Percentiles rank a stretch among this genome's conserved stretches.
These are phyloP conservation scores for Fraxinus albicans DNA, from an alignment of 305 asterid species.

Conservation along the genomic window DNA sequence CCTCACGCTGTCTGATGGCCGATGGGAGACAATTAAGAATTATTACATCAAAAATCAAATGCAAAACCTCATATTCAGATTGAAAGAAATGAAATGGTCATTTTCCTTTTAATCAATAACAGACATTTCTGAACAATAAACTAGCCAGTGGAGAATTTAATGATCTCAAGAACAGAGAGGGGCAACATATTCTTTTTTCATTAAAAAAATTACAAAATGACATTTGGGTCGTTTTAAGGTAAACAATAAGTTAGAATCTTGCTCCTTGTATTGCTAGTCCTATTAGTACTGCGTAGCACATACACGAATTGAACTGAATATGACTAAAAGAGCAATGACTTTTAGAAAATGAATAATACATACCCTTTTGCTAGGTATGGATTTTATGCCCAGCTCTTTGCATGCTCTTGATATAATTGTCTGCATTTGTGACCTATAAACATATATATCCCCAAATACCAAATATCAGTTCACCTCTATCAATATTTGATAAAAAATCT, in stretches of 20 bases:
- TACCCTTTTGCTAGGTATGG: slow-evolving; percentile 92
- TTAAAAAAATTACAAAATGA: too few species aligned
- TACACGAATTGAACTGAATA: not conserved
- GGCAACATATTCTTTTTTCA: not conserved
- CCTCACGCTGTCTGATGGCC: not conserved
- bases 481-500: not conserved
- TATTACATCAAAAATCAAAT: not conserved
- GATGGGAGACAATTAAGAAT: not conserved
- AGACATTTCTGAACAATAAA: not conserved
- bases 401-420: slow-evolving; percentile 90
- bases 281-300: not conserved
- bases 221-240: not conserved
- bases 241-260: not conserved
- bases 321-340: not conserved
- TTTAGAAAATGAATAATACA: slow-evolving; percentile 11
- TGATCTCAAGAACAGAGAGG: not conserved
- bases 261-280: not conserved
- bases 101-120: not conserved
- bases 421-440: slow-evolving; percentile 94
- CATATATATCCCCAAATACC: slow-evolving; percentile 14
- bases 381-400: slow-evolving; percentile 73
- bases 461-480: not conserved
- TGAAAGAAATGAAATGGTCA: not conserved
- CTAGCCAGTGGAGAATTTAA: not conserved
- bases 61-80: not conserved